Percentiles rank a stretch among this genome's conserved stretches.
phyloP scores from a whole-genome alignment of 805 yeast species.

The Hanseniaspora valbyensis region DNA sequence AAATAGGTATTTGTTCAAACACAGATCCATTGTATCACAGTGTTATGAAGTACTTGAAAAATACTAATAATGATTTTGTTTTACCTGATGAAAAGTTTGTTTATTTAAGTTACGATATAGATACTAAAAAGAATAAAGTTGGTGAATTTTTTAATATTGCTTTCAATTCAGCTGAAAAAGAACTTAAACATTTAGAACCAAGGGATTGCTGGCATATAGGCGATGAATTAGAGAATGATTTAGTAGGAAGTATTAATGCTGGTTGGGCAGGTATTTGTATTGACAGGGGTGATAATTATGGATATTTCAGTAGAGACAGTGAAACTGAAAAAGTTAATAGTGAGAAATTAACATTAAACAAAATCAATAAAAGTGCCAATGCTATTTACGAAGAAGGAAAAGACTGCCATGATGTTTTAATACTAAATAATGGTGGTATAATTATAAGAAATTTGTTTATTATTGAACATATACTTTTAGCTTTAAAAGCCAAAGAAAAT shows the following conservation, averaged over 20 bases:
- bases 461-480: neutral
- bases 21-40: slow-evolving; percentile 47
- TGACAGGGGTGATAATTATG: slow-evolving; percentile 35
- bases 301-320: slow-evolving; percentile 17
- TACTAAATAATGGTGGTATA: slow-evolving; percentile 1
- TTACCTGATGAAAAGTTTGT: slow-evolving; percentile 26
- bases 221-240: slow-evolving; percentile 47
- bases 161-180: slow-evolving; percentile 23
- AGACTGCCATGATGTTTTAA: slow-evolving; percentile 1
- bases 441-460: slow-evolving; percentile 9
- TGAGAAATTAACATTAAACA: neutral
- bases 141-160: slow-evolving; percentile 36
- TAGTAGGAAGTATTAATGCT: slow-evolving; percentile 38
- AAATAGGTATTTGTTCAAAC: slow-evolving; percentile 43
- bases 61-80: neutral
- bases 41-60: slow-evolving; percentile 35
- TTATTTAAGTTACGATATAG: slow-evolving; percentile 49
- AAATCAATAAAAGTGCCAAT: slow-evolving; percentile 6
- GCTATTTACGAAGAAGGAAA: neutral
- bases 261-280: slow-evolving; percentile 55
- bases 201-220: slow-evolving; percentile 53
- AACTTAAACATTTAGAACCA: slow-evolving; percentile 20
- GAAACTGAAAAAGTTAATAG: neutral
- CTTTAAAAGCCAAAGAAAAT: neutral
- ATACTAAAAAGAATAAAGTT: slow-evolving; percentile 41